Evolutionary conservation across 352 stramenopile genomes (phyloP), one percentile per base, ranked within the genome.

Genomic region (Globisporangium echinulatum): DNA sequence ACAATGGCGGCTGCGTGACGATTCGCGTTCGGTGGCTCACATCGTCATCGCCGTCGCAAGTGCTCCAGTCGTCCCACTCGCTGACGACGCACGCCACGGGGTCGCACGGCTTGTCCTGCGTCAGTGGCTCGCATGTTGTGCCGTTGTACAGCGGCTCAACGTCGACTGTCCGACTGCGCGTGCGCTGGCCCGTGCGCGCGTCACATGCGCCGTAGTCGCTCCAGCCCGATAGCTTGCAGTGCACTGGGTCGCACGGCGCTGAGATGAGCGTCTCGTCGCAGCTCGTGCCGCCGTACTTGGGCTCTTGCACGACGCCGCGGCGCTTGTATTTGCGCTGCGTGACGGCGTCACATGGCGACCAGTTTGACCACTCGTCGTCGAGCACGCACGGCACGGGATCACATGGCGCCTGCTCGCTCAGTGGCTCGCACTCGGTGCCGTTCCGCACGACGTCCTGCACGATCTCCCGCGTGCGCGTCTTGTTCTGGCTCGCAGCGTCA

Each of bases 31-130:
- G 67, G 33, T 77, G 64, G 33, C 72, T 71, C 15, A 77, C 46
- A 6, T 72, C 67, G 33, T 82, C 77, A 38, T 82, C 69, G n/a
- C 63, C 71, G 25, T 86, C 74, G 40, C 80, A 90, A 11, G 64
- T 71, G 1, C 63, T 82, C 77, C 78, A 90, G 0, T 62, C 43
- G 0, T 60, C 74, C 75, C 75, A 90, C 19, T 75, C 62, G 2
- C 66, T 52, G 1, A 85, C 56, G 0, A 38, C 52, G 52, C 80
- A 90, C 36, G 59, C 19, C 5, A 86, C 64, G 0, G 80, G 72
- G 14, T 83, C 69, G 50, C 80, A 88, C 0, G 59, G 48, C 46
- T 75, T 82, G 13, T 76, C 66, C 43, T 89, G 73, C 5, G 37
- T 52, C 37, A 85, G 44, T 0, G 55, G 56, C 10, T 44, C 53